Percentiles rank a stretch among this genome's conserved stretches.
Evolutionary conservation across 129 eudicot species (phyloP).

Genomic region (Gnaphalium uliginosum): DNA sequence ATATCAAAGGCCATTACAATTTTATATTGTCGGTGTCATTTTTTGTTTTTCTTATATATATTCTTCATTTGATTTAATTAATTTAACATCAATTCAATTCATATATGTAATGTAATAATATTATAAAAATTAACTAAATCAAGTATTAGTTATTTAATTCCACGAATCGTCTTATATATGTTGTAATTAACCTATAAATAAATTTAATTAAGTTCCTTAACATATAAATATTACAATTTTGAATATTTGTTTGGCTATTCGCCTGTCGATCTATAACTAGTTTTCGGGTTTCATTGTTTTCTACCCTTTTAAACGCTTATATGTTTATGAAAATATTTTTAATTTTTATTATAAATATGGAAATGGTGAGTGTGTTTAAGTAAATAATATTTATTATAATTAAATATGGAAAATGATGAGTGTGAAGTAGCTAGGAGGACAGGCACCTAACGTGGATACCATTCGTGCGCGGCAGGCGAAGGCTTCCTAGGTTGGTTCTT

Average conservation of each 20-base stretch:
- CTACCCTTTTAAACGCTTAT: not conserved
- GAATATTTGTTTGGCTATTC: no score
- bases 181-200: not conserved
- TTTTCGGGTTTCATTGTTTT: no score
- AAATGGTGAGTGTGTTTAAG: not conserved
- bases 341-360: not conserved
- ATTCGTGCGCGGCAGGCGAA: conserved; percentile 36
- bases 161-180: not conserved
- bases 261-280: no score
- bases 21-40: conserved; percentile 27
- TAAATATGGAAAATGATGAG: no score
- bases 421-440: conserved; percentile 8
- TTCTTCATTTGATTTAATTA: not conserved
- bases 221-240: no score
- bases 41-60: not conserved
- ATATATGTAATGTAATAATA: no score
- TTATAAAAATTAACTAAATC: no score
- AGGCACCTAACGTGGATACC: conserved; percentile 13
- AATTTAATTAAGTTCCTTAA: no score
- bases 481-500: conserved; percentile 31
- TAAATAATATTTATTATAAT: no score
- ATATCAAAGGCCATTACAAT: not conserved
- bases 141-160: no score
- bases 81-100: not conserved
- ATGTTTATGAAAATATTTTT: not conserved